phyloP scores from a whole-genome alignment of 805 yeast species.

The Starmerella sirachaensis region DNA sequence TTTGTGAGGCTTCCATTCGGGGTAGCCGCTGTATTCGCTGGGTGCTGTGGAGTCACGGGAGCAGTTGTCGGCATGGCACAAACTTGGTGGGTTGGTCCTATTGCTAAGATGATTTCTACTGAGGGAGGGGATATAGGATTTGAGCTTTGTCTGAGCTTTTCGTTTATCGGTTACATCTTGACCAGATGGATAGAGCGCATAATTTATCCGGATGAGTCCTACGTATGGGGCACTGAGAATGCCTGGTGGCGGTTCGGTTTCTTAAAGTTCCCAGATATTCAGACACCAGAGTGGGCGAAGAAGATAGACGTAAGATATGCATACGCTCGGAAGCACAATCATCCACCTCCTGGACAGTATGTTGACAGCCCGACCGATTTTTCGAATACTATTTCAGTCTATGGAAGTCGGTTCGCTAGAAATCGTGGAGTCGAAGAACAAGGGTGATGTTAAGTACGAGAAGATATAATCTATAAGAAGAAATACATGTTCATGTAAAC shows the following conservation, averaged over 20 bases:
- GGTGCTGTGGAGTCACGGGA: conserved; percentile 76
- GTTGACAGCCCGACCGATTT: no score
- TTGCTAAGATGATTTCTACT: conserved; percentile 53
- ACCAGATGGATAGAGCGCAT: conserved; percentile 22
- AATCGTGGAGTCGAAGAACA: conserved; percentile 16
- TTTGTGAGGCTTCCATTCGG: conserved; percentile 58
- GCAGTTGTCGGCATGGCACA: conserved; percentile 80
- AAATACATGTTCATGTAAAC: no score
- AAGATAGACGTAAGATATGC: conserved; percentile 14
- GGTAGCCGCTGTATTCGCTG: conserved; percentile 63
- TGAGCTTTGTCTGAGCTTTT: conserved; percentile 57
- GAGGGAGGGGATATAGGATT: conserved; percentile 79
- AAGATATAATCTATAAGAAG: no score
- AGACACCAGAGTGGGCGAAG: conserved; percentile 12
- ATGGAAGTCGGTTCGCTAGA: conserved; percentile 9
- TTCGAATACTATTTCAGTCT: no score
- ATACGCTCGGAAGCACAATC: conserved; percentile 17
- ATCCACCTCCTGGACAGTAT: conserved; percentile 16
- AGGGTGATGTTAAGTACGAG: no score
- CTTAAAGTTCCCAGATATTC: conserved; percentile 8
- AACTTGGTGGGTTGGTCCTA: conserved; percentile 66
- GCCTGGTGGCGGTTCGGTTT: conserved; percentile 21
- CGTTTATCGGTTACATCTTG: conserved; percentile 38
- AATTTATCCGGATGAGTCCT: conserved; percentile 18
- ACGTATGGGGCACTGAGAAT: conserved; percentile 17